Conservation (phyloP, 495 filamentous ascomycete species). For the Daldinia decipiens region DNA sequence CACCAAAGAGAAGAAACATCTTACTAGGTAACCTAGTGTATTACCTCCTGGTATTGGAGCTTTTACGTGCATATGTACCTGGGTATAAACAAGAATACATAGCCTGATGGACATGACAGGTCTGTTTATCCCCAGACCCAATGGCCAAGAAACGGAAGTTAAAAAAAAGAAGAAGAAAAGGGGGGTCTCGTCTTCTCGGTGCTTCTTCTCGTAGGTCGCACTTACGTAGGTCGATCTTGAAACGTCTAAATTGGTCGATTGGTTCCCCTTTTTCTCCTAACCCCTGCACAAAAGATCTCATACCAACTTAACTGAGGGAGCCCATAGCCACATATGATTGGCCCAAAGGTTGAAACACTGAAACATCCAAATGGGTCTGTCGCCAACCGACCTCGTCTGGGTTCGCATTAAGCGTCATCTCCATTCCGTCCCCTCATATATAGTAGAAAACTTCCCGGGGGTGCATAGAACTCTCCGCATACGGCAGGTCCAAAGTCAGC, state of each 20-base stretch:
- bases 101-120: conserved; percentile 17
- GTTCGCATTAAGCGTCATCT: conserved; percentile 41
- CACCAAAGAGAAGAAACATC: conserved; percentile 5
- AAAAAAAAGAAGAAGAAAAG: conserved; percentile 17
- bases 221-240: conserved; percentile 37
- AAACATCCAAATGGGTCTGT: conserved; percentile 32
- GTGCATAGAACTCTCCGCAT: neutral
- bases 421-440: conserved; percentile 36
- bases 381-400: conserved; percentile 5
- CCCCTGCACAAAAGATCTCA: conserved; percentile 38
- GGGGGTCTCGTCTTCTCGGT: conserved; percentile 17
- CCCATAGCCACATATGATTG: conserved; percentile 26
- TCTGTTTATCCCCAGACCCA: conserved; percentile 19
- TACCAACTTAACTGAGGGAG: conserved; percentile 30
- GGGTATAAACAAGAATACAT: neutral
- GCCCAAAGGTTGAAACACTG: conserved; percentile 37
- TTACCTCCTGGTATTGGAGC: conserved; percentile 12
- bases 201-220: conserved; percentile 21
- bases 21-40: too few relatives aligned
- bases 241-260: conserved; percentile 19
- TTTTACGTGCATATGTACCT: conserved; percentile 7
- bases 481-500: conserved; percentile 34
- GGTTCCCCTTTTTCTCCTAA: conserved; percentile 16
- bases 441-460: conserved; percentile 14
- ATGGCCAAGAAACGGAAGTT: neutral